Conservation (phyloP, 2,329 filamentous ascomycete species). For the Polytolypa hystricis region DNA sequence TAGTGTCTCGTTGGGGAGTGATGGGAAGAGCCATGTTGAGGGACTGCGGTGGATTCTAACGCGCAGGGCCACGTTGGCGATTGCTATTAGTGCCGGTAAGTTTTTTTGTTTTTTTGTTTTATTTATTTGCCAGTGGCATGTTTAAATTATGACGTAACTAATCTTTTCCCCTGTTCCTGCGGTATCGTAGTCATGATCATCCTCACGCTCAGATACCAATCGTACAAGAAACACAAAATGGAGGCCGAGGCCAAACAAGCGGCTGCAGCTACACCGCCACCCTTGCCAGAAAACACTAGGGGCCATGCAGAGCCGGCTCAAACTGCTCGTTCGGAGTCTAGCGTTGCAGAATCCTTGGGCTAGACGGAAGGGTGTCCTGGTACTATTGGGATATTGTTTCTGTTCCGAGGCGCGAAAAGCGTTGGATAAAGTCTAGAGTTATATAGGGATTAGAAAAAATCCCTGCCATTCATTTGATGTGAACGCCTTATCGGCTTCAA, state of each 20-base stretch:
- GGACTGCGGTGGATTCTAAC: slow-evolving; percentile 76
- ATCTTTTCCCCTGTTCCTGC: slow-evolving; percentile 3
- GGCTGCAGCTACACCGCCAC: slow-evolving; percentile 4
- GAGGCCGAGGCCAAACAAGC: slow-evolving; percentile 24
- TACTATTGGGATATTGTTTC: no score
- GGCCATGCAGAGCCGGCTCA: slow-evolving; percentile 1
- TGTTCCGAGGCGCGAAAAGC: no score
- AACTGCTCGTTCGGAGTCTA: slow-evolving; percentile 3
- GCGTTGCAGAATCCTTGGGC: slow-evolving; percentile 8
- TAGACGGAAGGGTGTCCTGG: no score
- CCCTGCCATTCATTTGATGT: no score
- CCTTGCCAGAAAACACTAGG: neutral
- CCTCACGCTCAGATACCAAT: slow-evolving; percentile 35
- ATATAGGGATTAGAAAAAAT: no score
- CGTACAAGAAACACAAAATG: slow-evolving; percentile 26
- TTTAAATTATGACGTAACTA: slow-evolving; percentile 3
- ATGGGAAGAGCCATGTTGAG: slow-evolving; percentile 86
- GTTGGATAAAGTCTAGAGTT: no score
- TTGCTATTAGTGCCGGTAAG: slow-evolving; percentile 42
- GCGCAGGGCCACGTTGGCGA: slow-evolving; percentile 50
- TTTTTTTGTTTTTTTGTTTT: slow-evolving; percentile 7
- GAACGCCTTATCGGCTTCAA: no score
- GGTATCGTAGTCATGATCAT: slow-evolving; percentile 40
- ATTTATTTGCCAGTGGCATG: neutral
- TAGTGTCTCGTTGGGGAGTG: slow-evolving; percentile 76